Conservation (phyloP, 768 basidiomycete species). For the Trametes cubensis region DNA sequence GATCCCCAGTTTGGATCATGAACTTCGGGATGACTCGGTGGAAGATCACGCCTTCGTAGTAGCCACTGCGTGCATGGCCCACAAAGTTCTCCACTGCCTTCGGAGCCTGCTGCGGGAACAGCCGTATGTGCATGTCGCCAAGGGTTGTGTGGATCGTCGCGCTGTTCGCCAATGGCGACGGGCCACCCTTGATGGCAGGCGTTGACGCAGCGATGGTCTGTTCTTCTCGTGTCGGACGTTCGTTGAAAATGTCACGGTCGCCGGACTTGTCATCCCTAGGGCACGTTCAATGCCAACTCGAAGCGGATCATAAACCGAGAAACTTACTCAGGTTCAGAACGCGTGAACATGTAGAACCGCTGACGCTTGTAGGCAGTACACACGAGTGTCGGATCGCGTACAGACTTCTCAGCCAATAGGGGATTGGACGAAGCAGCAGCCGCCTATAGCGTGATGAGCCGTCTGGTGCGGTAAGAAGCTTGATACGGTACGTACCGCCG, state of each 20-base stretch:
- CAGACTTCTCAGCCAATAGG: conserved; percentile 81
- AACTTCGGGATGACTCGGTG: conserved; percentile 99
- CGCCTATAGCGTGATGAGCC: conserved; percentile 48
- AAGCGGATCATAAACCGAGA: not conserved
- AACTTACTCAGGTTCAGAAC: conserved; percentile 84
- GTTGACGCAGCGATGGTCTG: conserved; percentile 79
- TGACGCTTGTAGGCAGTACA: conserved; percentile 92
- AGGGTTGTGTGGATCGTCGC: conserved; percentile 94
- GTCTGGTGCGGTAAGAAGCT: too few relatives aligned
- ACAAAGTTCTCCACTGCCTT: conserved; percentile 99
- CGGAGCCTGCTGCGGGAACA: conserved; percentile 91
- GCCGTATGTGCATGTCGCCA: conserved; percentile 87
- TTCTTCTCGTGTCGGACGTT: conserved; percentile 94
- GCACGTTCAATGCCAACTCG: not conserved
- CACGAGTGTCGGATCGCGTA: conserved; percentile 88
- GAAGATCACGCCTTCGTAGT: conserved; percentile 92
- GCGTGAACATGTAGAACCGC: conserved; percentile 94
- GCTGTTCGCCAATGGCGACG: conserved; percentile 72
- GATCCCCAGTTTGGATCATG: conserved; percentile 97
- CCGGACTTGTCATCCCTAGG: conserved; percentile 79
- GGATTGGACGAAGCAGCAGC: conserved; percentile 98
- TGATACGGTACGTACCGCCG: conserved; percentile 57
- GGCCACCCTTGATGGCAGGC: conserved; percentile 49
- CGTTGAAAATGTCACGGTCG: conserved; percentile 98
- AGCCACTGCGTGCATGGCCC: conserved; percentile 85